Evolutionary conservation across 768 basidiomycete species (phyloP), one percentile per base, ranked within the genome.

Genomic region (Megacollybia marginata): DNA sequence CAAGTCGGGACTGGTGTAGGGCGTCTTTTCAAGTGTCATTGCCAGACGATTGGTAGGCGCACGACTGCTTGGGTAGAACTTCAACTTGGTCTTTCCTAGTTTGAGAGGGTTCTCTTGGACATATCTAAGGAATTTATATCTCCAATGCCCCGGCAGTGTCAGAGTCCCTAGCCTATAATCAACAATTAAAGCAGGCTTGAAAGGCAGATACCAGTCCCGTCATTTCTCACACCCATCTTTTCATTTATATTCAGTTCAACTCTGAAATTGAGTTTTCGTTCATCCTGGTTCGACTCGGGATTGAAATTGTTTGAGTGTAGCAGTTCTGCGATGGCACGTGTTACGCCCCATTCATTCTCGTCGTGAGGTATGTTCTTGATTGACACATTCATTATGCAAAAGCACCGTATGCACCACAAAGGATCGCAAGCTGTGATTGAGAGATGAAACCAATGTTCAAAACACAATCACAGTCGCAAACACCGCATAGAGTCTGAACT

Each of bases 221-320:
- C 67, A 60, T 88, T 86, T 9, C 75, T 66, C 13, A 78, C 69
- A 4, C 78, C 78, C 9, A 70, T 71, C 0, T 69, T 67, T 47
- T 64, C 64, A 52, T 72, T 73, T 47, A 65, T 57, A 46, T 80
- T 74, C n/a, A 89, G 66, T 15, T 46, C 57, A 48, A 90, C 75
- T 40, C 65, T 55, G 64, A 89, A 90, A 53, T 90, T 89, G 33
- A 85, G 69, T 33, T 65, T 57, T 48, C 64, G 51, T 53, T 61
- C 61, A 16, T 65, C 59, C 23, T 28, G 23, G 23, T 28, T 28
- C 20, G 62, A 57, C 6, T 69, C 63, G 38, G 65, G 56, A 54
- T 65, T 65, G 56, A 82, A 78, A 16, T 73, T 71, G 16, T 74
- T 68, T 3, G 73, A 71, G 54, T 89, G 88, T 1, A 91, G 64